A percentile compares a stretch with the other conserved stretches of the same genome.
Evolutionary conservation across 2,329 filamentous ascomycete species (phyloP).

Genomic region (Ophiostoma ulmi): DNA sequence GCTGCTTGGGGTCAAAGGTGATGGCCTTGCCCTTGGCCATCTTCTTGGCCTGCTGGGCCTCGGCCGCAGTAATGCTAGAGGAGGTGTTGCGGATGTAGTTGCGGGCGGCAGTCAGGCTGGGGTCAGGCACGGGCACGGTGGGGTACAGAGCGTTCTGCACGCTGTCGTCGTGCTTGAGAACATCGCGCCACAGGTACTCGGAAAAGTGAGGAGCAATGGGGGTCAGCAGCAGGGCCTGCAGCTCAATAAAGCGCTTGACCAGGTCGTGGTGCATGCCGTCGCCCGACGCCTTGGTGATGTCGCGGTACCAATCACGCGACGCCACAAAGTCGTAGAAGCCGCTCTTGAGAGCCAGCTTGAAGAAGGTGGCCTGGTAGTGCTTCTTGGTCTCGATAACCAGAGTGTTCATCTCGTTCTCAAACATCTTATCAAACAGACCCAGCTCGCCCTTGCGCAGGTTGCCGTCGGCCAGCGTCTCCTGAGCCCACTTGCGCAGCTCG

Average conservation of each 20-base stretch:
- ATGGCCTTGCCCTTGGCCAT: constrained; percentile 83
- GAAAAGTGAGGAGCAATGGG: constrained; percentile 90
- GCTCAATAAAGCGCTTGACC: constrained; percentile 73
- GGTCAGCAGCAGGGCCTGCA: constrained; percentile 62
- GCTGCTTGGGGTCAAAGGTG: constrained; percentile 81
- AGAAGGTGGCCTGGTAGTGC: constrained; percentile 75
- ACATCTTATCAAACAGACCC: constrained; percentile 77
- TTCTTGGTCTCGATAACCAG: constrained; percentile 72
- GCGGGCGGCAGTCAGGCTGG: constrained; percentile 67
- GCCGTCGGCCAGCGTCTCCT: constrained; percentile 67
- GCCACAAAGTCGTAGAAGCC: constrained; percentile 84
- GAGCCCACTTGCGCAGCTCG: constrained; percentile 78
- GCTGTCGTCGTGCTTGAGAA: constrained; percentile 69
- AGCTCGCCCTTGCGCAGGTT: constrained; percentile 67
- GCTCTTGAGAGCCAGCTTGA: constrained; percentile 80
- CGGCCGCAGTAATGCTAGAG: constrained; percentile 29
- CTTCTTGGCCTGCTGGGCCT: constrained; percentile 28
- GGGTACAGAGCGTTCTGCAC: constrained; percentile 79
- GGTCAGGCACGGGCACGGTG: constrained; percentile 58
- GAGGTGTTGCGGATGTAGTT: constrained; percentile 64
- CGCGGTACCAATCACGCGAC: constrained; percentile 85
- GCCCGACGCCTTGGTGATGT: constrained; percentile 68
- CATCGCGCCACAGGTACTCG: constrained; percentile 90
- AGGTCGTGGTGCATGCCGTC: constrained; percentile 83
- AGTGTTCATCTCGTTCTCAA: constrained; percentile 87